A percentile compares a stretch with the other conserved stretches of the same genome.
These are phyloP conservation scores for Eustoma russellianum DNA, from an alignment of 257 asterid genomes.

Conservation along the genomic window DNA sequence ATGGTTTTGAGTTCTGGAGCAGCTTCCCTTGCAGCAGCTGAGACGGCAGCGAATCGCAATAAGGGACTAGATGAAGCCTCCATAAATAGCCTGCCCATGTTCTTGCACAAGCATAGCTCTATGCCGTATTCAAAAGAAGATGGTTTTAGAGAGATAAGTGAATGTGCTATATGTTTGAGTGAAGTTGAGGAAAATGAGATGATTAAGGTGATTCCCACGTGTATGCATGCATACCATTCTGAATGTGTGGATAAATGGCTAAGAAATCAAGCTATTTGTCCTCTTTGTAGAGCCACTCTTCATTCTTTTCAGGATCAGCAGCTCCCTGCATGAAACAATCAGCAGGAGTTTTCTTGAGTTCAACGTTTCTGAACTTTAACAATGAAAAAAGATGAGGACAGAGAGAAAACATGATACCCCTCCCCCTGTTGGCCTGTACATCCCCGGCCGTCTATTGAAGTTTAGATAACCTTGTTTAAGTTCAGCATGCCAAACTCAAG, in stretches of 20 bases:
- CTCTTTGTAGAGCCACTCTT: conserved; percentile 20
- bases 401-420: too few species aligned
- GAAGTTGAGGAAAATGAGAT: conserved; percentile 15
- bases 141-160: background rate
- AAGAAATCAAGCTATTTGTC: conserved; percentile 13
- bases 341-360: too few species aligned
- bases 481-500: too few species aligned
- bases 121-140: background rate
- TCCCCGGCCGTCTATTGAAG: too few species aligned
- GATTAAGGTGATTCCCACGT: conserved; percentile 14
- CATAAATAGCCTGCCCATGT: conserved; percentile 16
- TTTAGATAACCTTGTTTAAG: too few species aligned
- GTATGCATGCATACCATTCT: conserved; percentile 17
- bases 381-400: background rate
- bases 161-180: conserved; percentile 22
- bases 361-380: background rate
- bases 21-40: background rate
- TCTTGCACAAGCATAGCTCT: conserved; percentile 4
- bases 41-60: background rate
- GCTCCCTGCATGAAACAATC: background rate
- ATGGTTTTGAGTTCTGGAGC: background rate
- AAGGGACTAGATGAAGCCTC: conserved; percentile 13
- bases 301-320: background rate
- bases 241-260: conserved; percentile 22
- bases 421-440: too few species aligned